Evolutionary conservation across 352 stramenopile species (phyloP), one percentile per base, ranked within the genome.

Genomic region (Pythium brachiatum): DNA sequence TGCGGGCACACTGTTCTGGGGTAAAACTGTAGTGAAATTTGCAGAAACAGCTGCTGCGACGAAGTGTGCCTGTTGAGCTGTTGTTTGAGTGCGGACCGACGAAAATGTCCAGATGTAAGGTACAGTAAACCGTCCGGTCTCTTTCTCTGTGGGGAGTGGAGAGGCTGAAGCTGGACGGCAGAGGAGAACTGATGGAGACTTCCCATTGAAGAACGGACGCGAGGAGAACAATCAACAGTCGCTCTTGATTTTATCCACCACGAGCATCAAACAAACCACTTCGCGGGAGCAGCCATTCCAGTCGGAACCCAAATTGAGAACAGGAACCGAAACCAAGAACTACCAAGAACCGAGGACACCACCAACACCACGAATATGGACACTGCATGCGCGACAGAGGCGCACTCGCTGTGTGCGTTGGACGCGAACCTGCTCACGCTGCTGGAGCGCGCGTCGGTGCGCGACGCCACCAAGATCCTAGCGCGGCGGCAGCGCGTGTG

Each of bases 351-450:
- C 34, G 36, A 16, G 25, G 2, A 26, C 27, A 59, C 27, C 39
- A 53, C 60, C 32, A 53, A 31, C 25, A 51, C 47, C 44, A 58
- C 34, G 6, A 47, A 46, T 8, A 68, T 65, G 18, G 69, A 57
- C 26, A 47, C 58, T 41, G 60, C 68, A 6, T 90, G 81, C 50
- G 66, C 74, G 13, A 61, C 47, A 34, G 81, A 90, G 29, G 60
- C 70, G 29, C 68, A 58, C 27, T 52, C 41, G 25, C 79, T 78
- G 41, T 90, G 81, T 55, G 64, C 73, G 20, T 64, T 60, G 43
- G 81, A 90, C 34, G 70, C 72, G 16, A 74, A 81, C 25, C 63
- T 90, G 21, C 29, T 87, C 47, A 67, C 74, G 55, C 69, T 90
- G 58, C 64, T 90, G 7, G 74, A 66, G 51, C 65, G 78, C 53